These are phyloP conservation scores for Aspergillus sp. DNA, from an alignment of 2,329 filamentous ascomycete genomes.

Conservation along the genomic window DNA sequence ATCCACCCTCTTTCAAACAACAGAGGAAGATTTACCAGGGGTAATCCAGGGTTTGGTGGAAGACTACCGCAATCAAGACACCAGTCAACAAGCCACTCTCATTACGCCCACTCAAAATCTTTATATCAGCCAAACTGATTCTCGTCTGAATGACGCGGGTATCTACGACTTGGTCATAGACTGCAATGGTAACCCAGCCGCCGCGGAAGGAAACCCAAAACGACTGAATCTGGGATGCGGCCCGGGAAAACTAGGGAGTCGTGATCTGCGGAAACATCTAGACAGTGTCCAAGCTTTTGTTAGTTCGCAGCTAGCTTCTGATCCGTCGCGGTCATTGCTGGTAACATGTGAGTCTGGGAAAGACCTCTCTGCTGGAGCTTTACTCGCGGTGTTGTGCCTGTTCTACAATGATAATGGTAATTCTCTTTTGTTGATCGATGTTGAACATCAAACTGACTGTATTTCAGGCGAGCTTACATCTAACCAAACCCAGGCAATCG, in stretches of 20 bases:
- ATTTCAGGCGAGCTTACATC: slow-evolving; percentile 26
- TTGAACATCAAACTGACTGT: slow-evolving; percentile 1
- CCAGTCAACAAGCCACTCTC: slow-evolving; percentile 19
- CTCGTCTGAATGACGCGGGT: slow-evolving; percentile 33
- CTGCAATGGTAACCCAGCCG: slow-evolving; percentile 27
- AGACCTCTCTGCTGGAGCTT: slow-evolving; percentile 73
- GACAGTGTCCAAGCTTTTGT: slow-evolving; percentile 58
- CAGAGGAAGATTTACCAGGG: slow-evolving; percentile 60
- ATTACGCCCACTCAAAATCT: slow-evolving; percentile 36
- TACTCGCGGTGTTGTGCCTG: slow-evolving; percentile 70
- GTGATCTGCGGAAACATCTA: slow-evolving; percentile 72
- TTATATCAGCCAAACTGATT: slow-evolving; percentile 22
- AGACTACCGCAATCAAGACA: slow-evolving; percentile 16
- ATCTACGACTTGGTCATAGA: slow-evolving; percentile 42
- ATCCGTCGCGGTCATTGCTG: slow-evolving; percentile 39
- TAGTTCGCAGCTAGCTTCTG: slow-evolving; percentile 23
- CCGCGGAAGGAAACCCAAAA: slow-evolving; percentile 34
- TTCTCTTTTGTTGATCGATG: slow-evolving; percentile 12
- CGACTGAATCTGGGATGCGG: slow-evolving; percentile 59
- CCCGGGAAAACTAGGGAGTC: slow-evolving; percentile 71
- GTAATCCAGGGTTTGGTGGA: slow-evolving; percentile 45
- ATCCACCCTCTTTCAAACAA: slow-evolving; percentile 54
- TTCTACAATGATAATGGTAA: slow-evolving; percentile 63
- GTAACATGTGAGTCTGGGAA: slow-evolving; percentile 72
- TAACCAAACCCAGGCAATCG: slow-evolving; percentile 40